Evolutionary conservation across 2,329 filamentous ascomycete genomes (phyloP).

Genomic region (Polytolypa hystricis): DNA sequence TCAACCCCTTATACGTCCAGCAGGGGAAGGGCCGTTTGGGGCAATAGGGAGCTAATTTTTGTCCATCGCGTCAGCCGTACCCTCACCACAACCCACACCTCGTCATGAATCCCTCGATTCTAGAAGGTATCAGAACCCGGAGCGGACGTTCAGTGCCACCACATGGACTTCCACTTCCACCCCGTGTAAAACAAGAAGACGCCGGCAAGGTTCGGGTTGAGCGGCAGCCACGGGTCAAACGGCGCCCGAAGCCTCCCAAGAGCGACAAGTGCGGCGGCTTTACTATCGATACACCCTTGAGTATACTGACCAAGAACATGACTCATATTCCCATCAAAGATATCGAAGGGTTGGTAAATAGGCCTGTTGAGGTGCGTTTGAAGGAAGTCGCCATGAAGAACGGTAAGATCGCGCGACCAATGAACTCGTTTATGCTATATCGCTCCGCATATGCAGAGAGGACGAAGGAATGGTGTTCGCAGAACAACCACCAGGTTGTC

Average conservation of each 20-base stretch:
- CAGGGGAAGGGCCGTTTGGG: too few species aligned
- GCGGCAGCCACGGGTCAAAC: conserved; percentile 12
- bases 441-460: conserved; percentile 83
- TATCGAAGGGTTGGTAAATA: conserved; percentile 69
- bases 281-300: conserved; percentile 13
- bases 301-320: conserved; percentile 14
- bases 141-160: too few species aligned
- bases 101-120: too few species aligned
- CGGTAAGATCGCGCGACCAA: conserved; percentile 77
- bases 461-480: conserved; percentile 66
- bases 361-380: conserved; percentile 54
- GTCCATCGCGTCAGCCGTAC: too few species aligned
- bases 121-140: too few species aligned
- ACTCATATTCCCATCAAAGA: conserved; percentile 53
- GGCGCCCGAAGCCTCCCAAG: conserved; percentile 10
- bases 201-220: conserved; percentile 10
- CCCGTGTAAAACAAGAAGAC: not conserved
- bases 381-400: conserved; percentile 59
- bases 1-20: too few species aligned
- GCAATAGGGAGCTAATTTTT: too few species aligned
- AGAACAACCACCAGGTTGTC: conserved; percentile 90
- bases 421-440: conserved; percentile 98
- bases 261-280: conserved; percentile 7
- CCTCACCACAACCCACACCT: too few species aligned
- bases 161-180: too few species aligned